Percentiles rank a stretch among this genome's conserved stretches.
Evolutionary conservation across 345 rosid species (phyloP).

Genomic region (Trapa incisa): DNA sequence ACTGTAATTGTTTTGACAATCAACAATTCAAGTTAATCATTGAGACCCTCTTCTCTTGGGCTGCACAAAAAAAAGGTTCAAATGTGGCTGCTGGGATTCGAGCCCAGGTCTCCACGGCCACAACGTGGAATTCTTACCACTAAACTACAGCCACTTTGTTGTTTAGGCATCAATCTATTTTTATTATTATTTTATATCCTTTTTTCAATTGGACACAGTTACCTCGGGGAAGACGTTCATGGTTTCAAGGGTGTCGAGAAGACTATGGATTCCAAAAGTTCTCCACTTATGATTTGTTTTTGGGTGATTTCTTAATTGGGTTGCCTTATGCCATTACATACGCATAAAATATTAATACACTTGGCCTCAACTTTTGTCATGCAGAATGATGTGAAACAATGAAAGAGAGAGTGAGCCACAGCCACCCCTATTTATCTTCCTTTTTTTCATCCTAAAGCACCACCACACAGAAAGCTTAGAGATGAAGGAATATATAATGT

Average conservation of each 20-base stretch:
- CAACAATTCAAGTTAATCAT: too few species aligned
- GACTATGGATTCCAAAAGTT: too few species aligned
- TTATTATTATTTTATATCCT: too few species aligned
- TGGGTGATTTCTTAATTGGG: not conserved
- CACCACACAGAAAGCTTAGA: slow-evolving; percentile 23
- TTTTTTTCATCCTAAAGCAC: slow-evolving; percentile 8
- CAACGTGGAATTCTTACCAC: slow-evolving; percentile 77
- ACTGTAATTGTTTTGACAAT: too few species aligned
- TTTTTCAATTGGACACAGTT: too few species aligned
- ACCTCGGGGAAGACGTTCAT: too few species aligned
- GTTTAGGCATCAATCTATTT: too few species aligned
- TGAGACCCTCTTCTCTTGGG: too few species aligned
- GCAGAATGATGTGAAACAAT: not conserved
- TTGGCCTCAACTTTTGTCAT: slow-evolving; percentile 1
- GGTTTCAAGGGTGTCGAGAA: too few species aligned
- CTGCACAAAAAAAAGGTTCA: not conserved
- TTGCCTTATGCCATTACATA: not conserved
- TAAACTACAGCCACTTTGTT: slow-evolving; percentile 50
- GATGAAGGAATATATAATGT: slow-evolving; percentile 27
- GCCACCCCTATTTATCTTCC: slow-evolving; percentile 5
- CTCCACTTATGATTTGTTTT: too few species aligned
- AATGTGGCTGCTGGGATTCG: slow-evolving; percentile 82
- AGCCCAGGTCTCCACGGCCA: slow-evolving; percentile 92
- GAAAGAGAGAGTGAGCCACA: slow-evolving; percentile 9
- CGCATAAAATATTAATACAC: not conserved